Conservation (phyloP, 148 eudicot species). For the Silene conica region DNA sequence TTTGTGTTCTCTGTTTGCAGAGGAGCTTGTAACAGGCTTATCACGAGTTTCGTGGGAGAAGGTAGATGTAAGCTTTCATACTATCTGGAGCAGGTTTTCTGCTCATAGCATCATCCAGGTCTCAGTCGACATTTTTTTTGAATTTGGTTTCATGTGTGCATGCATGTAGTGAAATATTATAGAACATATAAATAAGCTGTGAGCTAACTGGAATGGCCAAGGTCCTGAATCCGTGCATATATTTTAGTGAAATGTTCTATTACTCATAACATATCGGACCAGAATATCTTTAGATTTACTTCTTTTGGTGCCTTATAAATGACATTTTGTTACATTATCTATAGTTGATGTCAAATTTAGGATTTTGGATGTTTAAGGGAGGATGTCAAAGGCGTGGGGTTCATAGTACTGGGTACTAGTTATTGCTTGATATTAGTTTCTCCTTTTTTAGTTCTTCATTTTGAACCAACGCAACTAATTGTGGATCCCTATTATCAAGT, state of each 20-base stretch:
- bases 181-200: background rate
- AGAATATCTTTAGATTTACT: background rate
- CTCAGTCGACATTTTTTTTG: background rate
- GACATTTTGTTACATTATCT: background rate
- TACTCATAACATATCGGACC: background rate
- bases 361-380: background rate
- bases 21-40: conserved; percentile 80
- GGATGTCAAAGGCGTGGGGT: too few relatives aligned
- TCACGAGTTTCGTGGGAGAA: too few relatives aligned
- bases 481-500: too few relatives aligned
- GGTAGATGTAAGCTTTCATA: too few relatives aligned
- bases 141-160: background rate
- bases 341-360: background rate
- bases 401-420: too few relatives aligned
- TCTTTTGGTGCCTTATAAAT: background rate
- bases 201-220: background rate
- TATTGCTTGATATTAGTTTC: too few relatives aligned
- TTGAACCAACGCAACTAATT: too few relatives aligned
- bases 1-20: conserved; percentile 51
- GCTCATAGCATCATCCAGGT: too few relatives aligned
- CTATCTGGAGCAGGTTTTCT: too few relatives aligned
- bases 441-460: too few relatives aligned
- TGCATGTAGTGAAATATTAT: background rate
- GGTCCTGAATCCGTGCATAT: background rate
- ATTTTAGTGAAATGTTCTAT: background rate